Evolutionary conservation across 2,329 filamentous ascomycete genomes (phyloP), one percentile per base, ranked within the genome.

Genomic region (Hysterium pulicare): DNA sequence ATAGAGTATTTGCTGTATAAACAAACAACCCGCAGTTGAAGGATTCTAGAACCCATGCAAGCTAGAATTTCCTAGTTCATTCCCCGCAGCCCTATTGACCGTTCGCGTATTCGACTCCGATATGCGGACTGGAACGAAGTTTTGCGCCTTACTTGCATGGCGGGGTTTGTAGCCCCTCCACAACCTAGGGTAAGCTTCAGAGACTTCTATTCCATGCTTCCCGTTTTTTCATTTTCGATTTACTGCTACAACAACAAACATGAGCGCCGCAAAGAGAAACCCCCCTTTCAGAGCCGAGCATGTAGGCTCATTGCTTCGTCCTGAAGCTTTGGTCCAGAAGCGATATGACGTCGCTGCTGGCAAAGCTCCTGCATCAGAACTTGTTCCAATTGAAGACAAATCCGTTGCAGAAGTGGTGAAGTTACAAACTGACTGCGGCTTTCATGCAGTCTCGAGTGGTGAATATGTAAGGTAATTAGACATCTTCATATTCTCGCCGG

Each of bases 241-340:
- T 44, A 36, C 33, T 38, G 21, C 19, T 36, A 40, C 67, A 68
- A 48, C n/a, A 64, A 69, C 44, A 6, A 53, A 24, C 6, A 58
- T 59, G 61, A 53, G 59, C 31, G 45, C 57, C 30, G 53, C 54
- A 30, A 64, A 64, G 48, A 57, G 59, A 58, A 61, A 49, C 49
- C 78, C 80, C 32, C 83, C 81, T 38, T 87, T 86, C 67, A 77
- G 85, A 59, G 83, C 83, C 46, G 84, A 88, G 67, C 84, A 88
- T 51, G 76, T 86, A 47, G 84, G 84, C 38, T 87, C 83, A 11
- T 72, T 88, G 23, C 77, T 87, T 44, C 81, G 84, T 23, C 83
- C 84, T 1, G 65, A 79, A 40, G 68, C 76, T 39, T 75, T 88
- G 20, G 72, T 85, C 11, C 71, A 79, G 35, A 77, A 78, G 36